Base-by-base conservation (phyloP, 2,329 filamentous ascomycete species). In the Trichoderma sp. region DNA sequence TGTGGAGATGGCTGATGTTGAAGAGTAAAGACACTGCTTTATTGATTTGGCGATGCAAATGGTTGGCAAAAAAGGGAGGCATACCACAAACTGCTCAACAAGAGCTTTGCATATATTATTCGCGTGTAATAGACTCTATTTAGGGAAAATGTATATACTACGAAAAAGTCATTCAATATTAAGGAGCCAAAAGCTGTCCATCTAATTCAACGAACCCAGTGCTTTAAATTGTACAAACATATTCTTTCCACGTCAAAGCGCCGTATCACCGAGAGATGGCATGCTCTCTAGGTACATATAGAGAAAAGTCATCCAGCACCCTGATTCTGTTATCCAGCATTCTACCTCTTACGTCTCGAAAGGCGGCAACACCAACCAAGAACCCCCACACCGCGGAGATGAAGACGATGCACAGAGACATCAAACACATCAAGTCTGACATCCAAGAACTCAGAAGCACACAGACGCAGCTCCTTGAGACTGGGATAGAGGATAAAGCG, bases 1-100 rank as follows among this genome's bases (percentile, higher is more conserved):
- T 19, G 57, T 55, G 3, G 65, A 61, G 47, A 68, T 61, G 57
- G 65, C 43, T n/a, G 65, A 68, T 43, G 57, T 19, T 5, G 65
- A 60, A 21, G 56, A 61, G 60, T n/a, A 13, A n/a, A 59, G 40
- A 47, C 11, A n/a, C 40, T 21, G 37, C 43, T 47, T 24, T 52
- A 14, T 6, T 27, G 7, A 19, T 35, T n/a, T 33, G 27, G 47
- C 24, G 43, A 29, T 33, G 8, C 3, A 49, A 24, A 5, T 3
- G 47, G 13, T 13, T 49, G n/a, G n/a, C 40, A 11, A 11, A 24
- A 13, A 5, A 16, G 19, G 16, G 59, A 14, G 31, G 14, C 49
- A 19, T 7, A 43, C 16, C 16, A 53, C 19, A 27, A 53, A 29
- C 11, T 29, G 52, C 21, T 29, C 21, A 16, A 55, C 52, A 55